Percentiles rank a stretch among this genome's conserved stretches.
These are phyloP conservation scores for Magnusiomyces sp. DNA, from an alignment of 1,139 yeast species.

Conservation along the genomic window DNA sequence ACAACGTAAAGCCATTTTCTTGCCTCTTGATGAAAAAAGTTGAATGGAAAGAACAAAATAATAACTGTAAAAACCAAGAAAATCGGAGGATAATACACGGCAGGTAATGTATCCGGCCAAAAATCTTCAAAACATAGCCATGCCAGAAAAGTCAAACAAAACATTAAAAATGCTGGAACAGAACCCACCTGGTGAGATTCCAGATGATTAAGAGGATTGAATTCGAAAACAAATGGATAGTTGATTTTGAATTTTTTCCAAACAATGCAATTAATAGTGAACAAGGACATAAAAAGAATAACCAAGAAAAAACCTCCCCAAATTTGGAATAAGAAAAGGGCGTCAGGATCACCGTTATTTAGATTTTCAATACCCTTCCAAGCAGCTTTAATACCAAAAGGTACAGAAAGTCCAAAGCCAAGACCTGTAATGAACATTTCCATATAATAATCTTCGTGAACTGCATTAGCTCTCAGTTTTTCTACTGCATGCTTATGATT, in stretches of 20 bases:
- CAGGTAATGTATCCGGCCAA: conserved; percentile 54
- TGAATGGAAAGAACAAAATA: conserved; percentile 53
- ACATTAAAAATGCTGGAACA: conserved; percentile 52
- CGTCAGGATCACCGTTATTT: conserved; percentile 20
- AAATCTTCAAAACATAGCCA: conserved; percentile 72
- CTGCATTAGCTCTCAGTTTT: conserved; percentile 48
- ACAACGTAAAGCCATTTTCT: conserved; percentile 72
- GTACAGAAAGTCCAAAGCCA: conserved; percentile 60
- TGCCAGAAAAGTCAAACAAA: conserved; percentile 48
- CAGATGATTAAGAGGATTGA: conserved; percentile 62
- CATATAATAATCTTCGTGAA: conserved; percentile 30
- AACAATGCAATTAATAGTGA: conserved; percentile 59
- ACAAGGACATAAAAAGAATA: conserved; percentile 49
- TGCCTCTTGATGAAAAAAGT: conserved; percentile 44
- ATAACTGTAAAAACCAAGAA: conserved; percentile 49
- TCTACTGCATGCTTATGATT: conserved; percentile 71
- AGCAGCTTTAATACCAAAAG: conserved; percentile 48
- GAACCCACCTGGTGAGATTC: conserved; percentile 57
- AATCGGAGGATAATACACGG: conserved; percentile 75
- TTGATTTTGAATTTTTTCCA: conserved; percentile 75
- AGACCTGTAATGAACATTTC: conserved; percentile 42
- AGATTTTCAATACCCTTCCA: conserved; percentile 40
- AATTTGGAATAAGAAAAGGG: conserved; percentile 56
- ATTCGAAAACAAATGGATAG: conserved; percentile 87
- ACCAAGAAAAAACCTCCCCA: conserved; percentile 87